A percentile compares a stretch with the other conserved stretches of the same genome.
phyloP scores from a whole-genome alignment of 345 rosid genomes.

The Eucalyptus lansdowneana region DNA sequence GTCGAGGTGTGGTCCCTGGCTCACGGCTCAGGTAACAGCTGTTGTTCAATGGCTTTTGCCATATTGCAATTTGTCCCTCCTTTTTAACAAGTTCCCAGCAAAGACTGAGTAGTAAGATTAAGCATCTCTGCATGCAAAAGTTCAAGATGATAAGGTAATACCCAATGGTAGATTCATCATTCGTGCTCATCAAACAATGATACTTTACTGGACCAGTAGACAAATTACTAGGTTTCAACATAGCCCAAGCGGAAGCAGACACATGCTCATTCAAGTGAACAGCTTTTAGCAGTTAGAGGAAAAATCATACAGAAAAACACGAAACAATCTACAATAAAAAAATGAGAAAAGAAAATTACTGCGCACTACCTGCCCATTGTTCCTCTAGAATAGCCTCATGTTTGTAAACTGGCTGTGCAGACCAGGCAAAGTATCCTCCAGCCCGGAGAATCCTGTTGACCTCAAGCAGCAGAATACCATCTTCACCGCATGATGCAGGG shows the following conservation, averaged over 20 bases:
- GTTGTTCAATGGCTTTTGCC: slow-evolving; percentile 82
- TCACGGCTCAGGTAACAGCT: slow-evolving; percentile 76
- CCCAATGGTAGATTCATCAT: background rate
- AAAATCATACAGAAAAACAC: background rate
- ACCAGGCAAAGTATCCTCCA: slow-evolving; percentile 98
- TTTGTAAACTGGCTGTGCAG: slow-evolving; percentile 97
- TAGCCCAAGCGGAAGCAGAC: background rate
- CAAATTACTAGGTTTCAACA: background rate
- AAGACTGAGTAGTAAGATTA: slow-evolving; percentile 66
- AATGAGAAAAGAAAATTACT: background rate
- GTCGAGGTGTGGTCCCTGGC: slow-evolving; percentile 47
- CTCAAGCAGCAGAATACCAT: slow-evolving; percentile 93
- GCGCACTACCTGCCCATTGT: slow-evolving; percentile 84
- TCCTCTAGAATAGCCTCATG: slow-evolving; percentile 73
- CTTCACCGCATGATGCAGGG: slow-evolving; percentile 21
- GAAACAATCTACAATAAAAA: background rate
- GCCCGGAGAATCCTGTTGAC: slow-evolving; percentile 90
- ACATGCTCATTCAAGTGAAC: background rate
- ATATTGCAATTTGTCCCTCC: slow-evolving; percentile 91
- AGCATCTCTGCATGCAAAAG: slow-evolving; percentile 65
- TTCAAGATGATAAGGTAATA: background rate
- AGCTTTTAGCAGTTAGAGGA: background rate
- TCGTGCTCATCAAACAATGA: background rate
- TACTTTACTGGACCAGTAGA: background rate
- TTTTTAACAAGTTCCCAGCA: slow-evolving; percentile 95